Evolutionary conservation across 2,329 filamentous ascomycete species (phyloP).

Genomic region (Alternaria sp.): DNA sequence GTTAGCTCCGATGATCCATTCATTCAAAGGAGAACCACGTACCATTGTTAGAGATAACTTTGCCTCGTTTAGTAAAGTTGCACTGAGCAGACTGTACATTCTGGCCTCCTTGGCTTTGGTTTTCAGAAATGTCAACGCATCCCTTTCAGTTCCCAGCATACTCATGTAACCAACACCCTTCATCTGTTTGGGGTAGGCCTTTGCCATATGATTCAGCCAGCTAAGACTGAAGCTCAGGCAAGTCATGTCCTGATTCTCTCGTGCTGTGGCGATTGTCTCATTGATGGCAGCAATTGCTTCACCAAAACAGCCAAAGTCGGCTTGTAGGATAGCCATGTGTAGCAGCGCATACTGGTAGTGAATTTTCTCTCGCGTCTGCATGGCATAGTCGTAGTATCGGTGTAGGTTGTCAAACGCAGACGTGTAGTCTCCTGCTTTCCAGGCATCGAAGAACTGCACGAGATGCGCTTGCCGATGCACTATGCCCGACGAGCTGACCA

Average conservation of each 20-base stretch:
- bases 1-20: slow-evolving; percentile 1
- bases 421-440: slow-evolving; percentile 89
- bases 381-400: slow-evolving; percentile 96
- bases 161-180: slow-evolving; percentile 74
- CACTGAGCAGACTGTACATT: slow-evolving; percentile 86
- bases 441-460: slow-evolving; percentile 87
- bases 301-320: slow-evolving; percentile 90
- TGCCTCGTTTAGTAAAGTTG: slow-evolving; percentile 84
- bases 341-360: slow-evolving; percentile 96
- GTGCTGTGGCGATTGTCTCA: slow-evolving; percentile 91
- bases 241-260: slow-evolving; percentile 90
- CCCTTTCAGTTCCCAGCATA: slow-evolving; percentile 79
- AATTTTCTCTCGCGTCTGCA: slow-evolving; percentile 81
- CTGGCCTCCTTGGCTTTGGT: slow-evolving; percentile 85
- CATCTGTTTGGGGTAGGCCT: slow-evolving; percentile 80
- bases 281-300: slow-evolving; percentile 95
- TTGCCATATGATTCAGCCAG: slow-evolving; percentile 95
- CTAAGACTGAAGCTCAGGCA: slow-evolving; percentile 96
- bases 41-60: slow-evolving; percentile 80
- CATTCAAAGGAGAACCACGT: slow-evolving; percentile 47
- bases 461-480: slow-evolving; percentile 80
- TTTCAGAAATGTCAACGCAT: slow-evolving; percentile 84
- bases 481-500: slow-evolving; percentile 73
- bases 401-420: slow-evolving; percentile 91
- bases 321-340: slow-evolving; percentile 91